Percentiles rank a stretch among this genome's conserved stretches.
These are phyloP conservation scores for Diaporthe sp. DNA, from an alignment of 2,329 filamentous ascomycete species.

Conservation along the genomic window DNA sequence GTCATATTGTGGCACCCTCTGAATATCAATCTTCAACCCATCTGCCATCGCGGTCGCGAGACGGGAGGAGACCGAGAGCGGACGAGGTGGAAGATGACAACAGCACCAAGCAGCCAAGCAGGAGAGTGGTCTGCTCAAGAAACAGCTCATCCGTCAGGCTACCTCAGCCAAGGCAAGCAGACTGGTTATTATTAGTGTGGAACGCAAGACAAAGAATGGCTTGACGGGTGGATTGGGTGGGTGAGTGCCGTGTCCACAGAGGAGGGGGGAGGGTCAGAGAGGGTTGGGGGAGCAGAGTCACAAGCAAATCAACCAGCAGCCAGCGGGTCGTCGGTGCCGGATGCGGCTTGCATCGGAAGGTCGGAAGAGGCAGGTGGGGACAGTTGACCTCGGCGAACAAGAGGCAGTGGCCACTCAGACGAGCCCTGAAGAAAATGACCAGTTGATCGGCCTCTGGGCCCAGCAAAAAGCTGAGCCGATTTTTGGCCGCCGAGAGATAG, in stretches of 20 bases:
- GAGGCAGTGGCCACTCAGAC: slow-evolving; percentile 29
- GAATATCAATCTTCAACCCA: neutral
- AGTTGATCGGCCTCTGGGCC: slow-evolving; percentile 25
- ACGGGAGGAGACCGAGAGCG: neutral
- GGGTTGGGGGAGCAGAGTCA: slow-evolving; percentile 10
- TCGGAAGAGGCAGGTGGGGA: slow-evolving; percentile 28
- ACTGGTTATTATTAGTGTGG: neutral
- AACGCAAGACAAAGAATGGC: neutral
- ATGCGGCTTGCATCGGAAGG: slow-evolving; percentile 30
- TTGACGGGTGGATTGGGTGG: neutral
- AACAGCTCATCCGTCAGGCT: neutral
- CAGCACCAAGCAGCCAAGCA: neutral
- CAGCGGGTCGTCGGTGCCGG: slow-evolving; percentile 4
- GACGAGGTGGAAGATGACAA: neutral
- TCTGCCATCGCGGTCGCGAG: neutral
- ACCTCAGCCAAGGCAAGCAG: neutral
- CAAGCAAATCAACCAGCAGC: neutral
- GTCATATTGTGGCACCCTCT: neutral
- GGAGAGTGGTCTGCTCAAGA: neutral
- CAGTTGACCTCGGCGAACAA: neutral
- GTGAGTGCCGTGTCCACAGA: neutral
- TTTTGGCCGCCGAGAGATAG: slow-evolving; percentile 2
- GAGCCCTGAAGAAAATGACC: slow-evolving; percentile 30
- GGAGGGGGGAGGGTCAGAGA: neutral
- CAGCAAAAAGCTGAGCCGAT: slow-evolving; percentile 31